A percentile compares a stretch with the other conserved stretches of the same genome.
Conservation (phyloP, 1,139 yeast species). For the Kodamaea arcana region DNA sequence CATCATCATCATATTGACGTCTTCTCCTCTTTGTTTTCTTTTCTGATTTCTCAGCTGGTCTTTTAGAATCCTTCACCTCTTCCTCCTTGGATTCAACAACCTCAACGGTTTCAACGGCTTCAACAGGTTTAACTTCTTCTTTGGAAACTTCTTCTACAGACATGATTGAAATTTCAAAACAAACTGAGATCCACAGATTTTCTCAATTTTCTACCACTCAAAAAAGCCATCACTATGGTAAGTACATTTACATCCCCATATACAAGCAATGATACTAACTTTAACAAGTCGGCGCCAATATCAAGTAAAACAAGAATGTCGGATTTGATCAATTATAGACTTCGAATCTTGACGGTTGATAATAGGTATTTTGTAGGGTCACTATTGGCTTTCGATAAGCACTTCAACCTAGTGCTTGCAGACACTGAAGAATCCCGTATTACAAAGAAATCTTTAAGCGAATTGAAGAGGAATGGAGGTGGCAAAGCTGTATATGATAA, state of each 20-base stretch:
- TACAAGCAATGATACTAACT: conserved; percentile 5
- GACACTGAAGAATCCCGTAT: conserved; percentile 83
- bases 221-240: conserved; percentile 3
- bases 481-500: conserved; percentile 45
- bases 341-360: conserved; percentile 71
- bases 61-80: conserved; percentile 18
- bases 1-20: conserved; percentile 31
- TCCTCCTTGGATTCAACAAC: conserved; percentile 7
- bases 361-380: conserved; percentile 76
- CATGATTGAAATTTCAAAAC: not conserved
- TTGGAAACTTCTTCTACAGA: conserved; percentile 3
- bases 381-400: conserved; percentile 82
- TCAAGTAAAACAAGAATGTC: conserved; percentile 54
- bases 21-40: conserved; percentile 39
- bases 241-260: not conserved
- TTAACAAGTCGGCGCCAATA: conserved; percentile 14
- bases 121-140: conserved; percentile 8
- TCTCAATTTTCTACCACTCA: not conserved
- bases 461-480: conserved; percentile 28
- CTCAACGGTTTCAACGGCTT: conserved; percentile 8
- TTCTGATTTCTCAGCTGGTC: conserved; percentile 19
- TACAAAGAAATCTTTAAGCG: conserved; percentile 54
- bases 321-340: conserved; percentile 69
- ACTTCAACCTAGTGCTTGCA: conserved; percentile 79
- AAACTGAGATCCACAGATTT: not conserved